Evolutionary conservation across 805 yeast genomes (phyloP), one percentile per base, ranked within the genome.

Genomic region (Starmerella floris): DNA sequence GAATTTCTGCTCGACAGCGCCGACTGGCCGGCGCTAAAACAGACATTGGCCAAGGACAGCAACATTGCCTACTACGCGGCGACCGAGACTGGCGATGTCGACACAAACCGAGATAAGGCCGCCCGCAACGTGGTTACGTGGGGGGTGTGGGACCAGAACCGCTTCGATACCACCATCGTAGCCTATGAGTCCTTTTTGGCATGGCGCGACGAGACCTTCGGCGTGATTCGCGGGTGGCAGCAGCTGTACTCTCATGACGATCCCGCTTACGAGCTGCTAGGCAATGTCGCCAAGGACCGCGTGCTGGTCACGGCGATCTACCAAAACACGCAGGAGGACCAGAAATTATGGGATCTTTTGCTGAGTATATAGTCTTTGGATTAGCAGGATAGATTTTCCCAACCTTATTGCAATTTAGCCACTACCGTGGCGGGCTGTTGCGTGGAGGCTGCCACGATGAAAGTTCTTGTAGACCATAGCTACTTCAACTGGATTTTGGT

Each of bases 181-280:
- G 95, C 87, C 57, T 81, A 76, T 52, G 95, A 85, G 53, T 83
- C 96, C 2, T 88, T 91, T 66, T 73, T 74, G 51, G 95, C 95
- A 0, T 91, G 98, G 98, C 74, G 79, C 52, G 96, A 87, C 55
- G 99, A 91, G 60, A 94, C 95, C 0, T 91, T 84, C 62, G 70
- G 75, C 44, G 80, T 91, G 46, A 83, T 96, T 91, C 63, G 68
- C 32, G 94, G 87, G 59, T 91, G 99, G 99, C 81, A 80, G 37
- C 70, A 79, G 50, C 67, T 91, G 43, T 91, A 85, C 59, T 72
- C 76, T 50, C 65, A 63, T 62, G 59, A 61, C 52, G 63, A 62
- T 41, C 62, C 63, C 22, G 65, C 85, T n/a, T 73, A 69, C 55
- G 62, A 72, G 37, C 68, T 88, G 52, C 69, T 91, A 49, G 72